A percentile compares a stretch with the other conserved stretches of the same genome.
phyloP scores from a whole-genome alignment of 345 rosid species.

The Hypericum androsaemum region DNA sequence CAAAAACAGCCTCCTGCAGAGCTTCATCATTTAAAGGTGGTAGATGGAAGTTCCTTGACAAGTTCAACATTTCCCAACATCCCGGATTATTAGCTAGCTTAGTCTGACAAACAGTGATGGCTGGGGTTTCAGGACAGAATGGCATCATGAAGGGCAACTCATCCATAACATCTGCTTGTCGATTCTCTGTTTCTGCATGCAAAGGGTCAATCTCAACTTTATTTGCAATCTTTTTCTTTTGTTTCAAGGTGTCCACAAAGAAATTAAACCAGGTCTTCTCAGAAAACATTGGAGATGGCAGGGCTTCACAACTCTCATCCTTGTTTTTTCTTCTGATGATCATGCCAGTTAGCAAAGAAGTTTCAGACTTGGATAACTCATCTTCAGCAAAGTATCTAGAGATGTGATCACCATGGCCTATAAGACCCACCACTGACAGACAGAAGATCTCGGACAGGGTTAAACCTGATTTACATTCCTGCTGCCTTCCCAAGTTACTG shows the following conservation, averaged over 20 bases:
- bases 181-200: conserved; percentile 15
- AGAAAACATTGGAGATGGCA: conserved; percentile 29
- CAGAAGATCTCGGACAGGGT: conserved; percentile 73
- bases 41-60: conserved; percentile 47
- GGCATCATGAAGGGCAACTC: conserved; percentile 24
- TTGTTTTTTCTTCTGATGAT: conserved; percentile 15
- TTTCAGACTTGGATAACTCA: conserved; percentile 29
- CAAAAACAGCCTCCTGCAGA: conserved; percentile 56
- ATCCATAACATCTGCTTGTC: conserved; percentile 16
- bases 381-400: conserved; percentile 43
- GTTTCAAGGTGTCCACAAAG: conserved; percentile 35
- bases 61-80: conserved; percentile 46
- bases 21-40: conserved; percentile 72
- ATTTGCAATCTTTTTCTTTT: conserved; percentile 29
- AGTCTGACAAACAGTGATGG: conserved; percentile 45
- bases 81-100: conserved; percentile 39
- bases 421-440: conserved; percentile 66
- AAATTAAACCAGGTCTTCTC: conserved; percentile 50
- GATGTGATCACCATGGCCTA: conserved; percentile 67
- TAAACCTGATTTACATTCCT: conserved; percentile 40
- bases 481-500: conserved; percentile 9
- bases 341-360: conserved; percentile 23
- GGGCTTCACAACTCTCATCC: conserved; percentile 22
- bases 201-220: conserved; percentile 17
- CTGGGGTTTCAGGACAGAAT: conserved; percentile 78